Base-by-base conservation (phyloP, 1,139 yeast genomes). In the Diutina rugosa region DNA sequence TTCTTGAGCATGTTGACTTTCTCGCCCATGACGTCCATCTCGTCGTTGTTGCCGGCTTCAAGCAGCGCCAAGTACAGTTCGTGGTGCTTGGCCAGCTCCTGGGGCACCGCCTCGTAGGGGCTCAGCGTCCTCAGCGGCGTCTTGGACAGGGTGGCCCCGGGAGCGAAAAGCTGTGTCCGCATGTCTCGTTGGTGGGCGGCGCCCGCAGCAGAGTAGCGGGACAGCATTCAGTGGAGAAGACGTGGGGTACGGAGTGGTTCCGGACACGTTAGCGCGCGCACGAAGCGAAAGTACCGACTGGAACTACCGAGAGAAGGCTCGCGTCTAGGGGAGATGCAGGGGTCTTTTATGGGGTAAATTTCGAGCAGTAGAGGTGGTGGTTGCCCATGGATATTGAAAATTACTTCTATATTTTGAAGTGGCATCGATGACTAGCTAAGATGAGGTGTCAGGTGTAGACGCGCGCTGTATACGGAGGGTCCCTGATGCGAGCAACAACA, bases 11-110 rank as follows among this genome's bases (percentile, higher is more conserved):
- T 77, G 56, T 80, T 75, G 46, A 91, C 84, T 64, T 87, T 88
- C 57, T 82, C 80, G 54, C 84, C 78, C 84, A 91, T 85, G 16
- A 78, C 69, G 56, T 82, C 82, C 67, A 87, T 70, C 59, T 89
- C 90, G 49, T 86, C 90, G 60, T 89, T 89, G 63, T 86, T 86
- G 66, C 91, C 97, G 14, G 90, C 80, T 66, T 91, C 98, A 56
- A 90, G 72, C 54, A 90, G 82, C 73, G 85, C 74, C 64, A 84
- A 77, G 58, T 82, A 77, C 56, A 88, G 80, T 60, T 80, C 80
- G 62, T 74, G 73, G 61, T 80, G 81, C 59, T 76, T 74, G 51
- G 79, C 77, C 46, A 69, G 63, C 6, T 61, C 60, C 59, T 65
- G n/a, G 46, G 70, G 63, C 53, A 66, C 59, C 35, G 72, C 69